Percentiles rank a stretch among this genome's conserved stretches.
These are phyloP conservation scores for Butyriboletus appendiculatus DNA, from an alignment of 1,284 basidiomycete species.

Conservation along the genomic window DNA sequence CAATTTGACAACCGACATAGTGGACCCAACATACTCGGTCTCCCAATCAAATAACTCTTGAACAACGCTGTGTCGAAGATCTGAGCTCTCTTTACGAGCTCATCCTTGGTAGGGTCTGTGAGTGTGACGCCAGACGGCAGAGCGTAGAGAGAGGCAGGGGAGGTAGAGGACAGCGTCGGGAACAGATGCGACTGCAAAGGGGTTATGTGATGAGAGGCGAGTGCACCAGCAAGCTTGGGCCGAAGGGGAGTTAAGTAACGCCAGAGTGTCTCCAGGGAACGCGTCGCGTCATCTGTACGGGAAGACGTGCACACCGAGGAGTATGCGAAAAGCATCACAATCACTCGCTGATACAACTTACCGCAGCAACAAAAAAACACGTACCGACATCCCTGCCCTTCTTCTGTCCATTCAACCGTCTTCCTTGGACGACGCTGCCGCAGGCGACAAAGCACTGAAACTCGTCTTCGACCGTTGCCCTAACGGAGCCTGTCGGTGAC, in stretches of 20 bases:
- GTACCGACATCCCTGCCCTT: too few species aligned
- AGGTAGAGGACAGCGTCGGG: conserved; percentile 64
- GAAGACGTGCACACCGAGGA: background rate
- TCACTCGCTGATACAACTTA: too few species aligned
- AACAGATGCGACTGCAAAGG: conserved; percentile 66
- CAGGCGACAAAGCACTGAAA: too few species aligned
- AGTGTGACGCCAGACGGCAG: conserved; percentile 71
- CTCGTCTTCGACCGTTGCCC: too few species aligned
- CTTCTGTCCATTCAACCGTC: too few species aligned
- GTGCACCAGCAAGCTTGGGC: conserved; percentile 78
- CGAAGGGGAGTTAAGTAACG: conserved; percentile 83
- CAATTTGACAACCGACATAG: conserved; percentile 93
- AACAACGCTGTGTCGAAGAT: conserved; percentile 96
- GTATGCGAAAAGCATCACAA: background rate
- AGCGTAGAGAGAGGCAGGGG: conserved; percentile 71
- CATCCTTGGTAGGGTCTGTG: conserved; percentile 69
- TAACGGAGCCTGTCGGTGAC: too few species aligned
- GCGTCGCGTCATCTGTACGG: conserved; percentile 54
- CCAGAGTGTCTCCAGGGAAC: conserved; percentile 69
- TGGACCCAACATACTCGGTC: conserved; percentile 83
- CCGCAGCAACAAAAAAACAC: too few species aligned
- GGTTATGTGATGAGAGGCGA: conserved; percentile 69
- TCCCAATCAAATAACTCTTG: conserved; percentile 87
- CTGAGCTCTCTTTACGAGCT: conserved; percentile 86
- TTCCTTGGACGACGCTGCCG: too few species aligned